Conservation (phyloP, 2,329 filamentous ascomycete genomes). For the Grosmannia serpens region DNA sequence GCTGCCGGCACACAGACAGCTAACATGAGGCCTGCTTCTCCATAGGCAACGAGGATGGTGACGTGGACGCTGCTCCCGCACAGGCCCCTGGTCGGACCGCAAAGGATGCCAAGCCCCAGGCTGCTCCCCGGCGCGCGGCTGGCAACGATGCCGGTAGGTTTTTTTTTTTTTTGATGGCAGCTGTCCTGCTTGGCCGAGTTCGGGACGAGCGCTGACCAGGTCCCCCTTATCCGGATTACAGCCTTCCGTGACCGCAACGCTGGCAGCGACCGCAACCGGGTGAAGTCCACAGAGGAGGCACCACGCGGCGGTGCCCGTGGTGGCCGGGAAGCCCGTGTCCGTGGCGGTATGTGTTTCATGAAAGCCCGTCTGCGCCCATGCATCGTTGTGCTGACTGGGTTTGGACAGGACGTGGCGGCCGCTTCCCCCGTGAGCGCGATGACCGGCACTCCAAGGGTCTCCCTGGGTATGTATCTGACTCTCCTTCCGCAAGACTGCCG, state of each 20-base stretch:
- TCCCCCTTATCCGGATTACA: conserved; percentile 26
- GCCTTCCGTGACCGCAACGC: conserved; percentile 84
- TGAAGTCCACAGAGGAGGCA: conserved; percentile 62
- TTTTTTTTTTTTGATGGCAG: too few species aligned
- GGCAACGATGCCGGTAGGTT: conserved; percentile 80
- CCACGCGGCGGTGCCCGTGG: conserved; percentile 45
- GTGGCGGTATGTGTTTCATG: conserved; percentile 36
- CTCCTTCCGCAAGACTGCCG: neutral
- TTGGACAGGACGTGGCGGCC: conserved; percentile 38
- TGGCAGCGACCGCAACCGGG: conserved; percentile 72
- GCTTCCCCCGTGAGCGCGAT: conserved; percentile 40
- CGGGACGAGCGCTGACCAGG: neutral
- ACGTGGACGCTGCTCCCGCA: conserved; percentile 71
- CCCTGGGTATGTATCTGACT: conserved; percentile 29
- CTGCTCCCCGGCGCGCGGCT: conserved; percentile 40
- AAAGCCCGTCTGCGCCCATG: too few species aligned
- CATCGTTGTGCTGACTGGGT: conserved; percentile 3
- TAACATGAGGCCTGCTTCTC: conserved; percentile 9
- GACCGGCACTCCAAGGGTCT: conserved; percentile 42
- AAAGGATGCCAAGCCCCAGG: conserved; percentile 69
- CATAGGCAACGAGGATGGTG: conserved; percentile 51
- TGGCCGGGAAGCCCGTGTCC: conserved; percentile 51
- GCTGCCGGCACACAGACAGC: neutral
- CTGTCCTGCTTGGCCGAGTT: too few species aligned
- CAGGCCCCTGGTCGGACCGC: conserved; percentile 62